phyloP scores from a whole-genome alignment of 2,329 filamentous ascomycete genomes.

The Pezicula rhizophila region DNA sequence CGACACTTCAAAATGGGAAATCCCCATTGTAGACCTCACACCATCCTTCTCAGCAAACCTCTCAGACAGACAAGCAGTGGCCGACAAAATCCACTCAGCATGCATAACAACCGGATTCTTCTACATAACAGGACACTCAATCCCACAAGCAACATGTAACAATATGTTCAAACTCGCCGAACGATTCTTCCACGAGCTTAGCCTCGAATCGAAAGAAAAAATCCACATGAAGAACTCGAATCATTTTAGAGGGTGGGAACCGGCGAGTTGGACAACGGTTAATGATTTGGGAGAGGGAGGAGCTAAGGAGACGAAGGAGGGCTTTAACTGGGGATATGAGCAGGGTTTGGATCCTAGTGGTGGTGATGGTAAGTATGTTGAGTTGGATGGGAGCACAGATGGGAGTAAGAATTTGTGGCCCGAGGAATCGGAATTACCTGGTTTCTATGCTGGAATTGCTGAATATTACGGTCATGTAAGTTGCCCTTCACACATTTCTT shows the following conservation, averaged over 20 bases:
- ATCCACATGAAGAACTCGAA: slow-evolving; percentile 33
- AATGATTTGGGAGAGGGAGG: slow-evolving; percentile 30
- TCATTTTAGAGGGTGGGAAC: slow-evolving; percentile 41
- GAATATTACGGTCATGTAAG: slow-evolving; percentile 23
- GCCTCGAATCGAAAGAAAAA: slow-evolving; percentile 37
- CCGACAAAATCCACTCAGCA: slow-evolving; percentile 21
- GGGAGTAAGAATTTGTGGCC: slow-evolving; percentile 24
- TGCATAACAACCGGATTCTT: slow-evolving; percentile 26
- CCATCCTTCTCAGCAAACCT: slow-evolving; percentile 22
- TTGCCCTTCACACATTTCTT: background rate
- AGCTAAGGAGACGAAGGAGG: slow-evolving; percentile 42
- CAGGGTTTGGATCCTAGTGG: slow-evolving; percentile 23
- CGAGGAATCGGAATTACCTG: slow-evolving; percentile 19
- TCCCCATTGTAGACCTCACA: slow-evolving; percentile 25
- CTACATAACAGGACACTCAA: slow-evolving; percentile 38
- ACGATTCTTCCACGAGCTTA: slow-evolving; percentile 41
- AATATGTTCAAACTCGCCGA: slow-evolving; percentile 35
- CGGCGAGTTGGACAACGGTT: slow-evolving; percentile 38
- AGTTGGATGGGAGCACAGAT: slow-evolving; percentile 22
- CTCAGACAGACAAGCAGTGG: slow-evolving; percentile 18
- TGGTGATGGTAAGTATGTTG: slow-evolving; percentile 26
- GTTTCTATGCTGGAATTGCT: slow-evolving; percentile 23
- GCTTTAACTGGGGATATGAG: slow-evolving; percentile 28
- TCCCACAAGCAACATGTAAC: slow-evolving; percentile 34
- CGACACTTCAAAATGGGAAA: slow-evolving; percentile 17